Evolutionary conservation across 768 basidiomycete species (phyloP).

Genomic region (Naematelia aurantialba): DNA sequence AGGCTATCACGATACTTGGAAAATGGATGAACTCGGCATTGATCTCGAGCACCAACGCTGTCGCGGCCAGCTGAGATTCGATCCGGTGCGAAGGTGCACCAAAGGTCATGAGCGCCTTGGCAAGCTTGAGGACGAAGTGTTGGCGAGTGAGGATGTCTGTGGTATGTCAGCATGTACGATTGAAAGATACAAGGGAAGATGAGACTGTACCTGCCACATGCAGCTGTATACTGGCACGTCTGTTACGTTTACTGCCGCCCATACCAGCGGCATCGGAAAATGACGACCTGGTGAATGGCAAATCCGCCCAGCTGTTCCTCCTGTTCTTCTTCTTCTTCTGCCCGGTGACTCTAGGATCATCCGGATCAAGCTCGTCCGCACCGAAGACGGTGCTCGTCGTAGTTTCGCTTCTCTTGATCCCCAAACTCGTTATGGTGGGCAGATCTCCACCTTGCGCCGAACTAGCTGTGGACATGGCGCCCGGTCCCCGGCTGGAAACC

Average conservation of each 20-base stretch:
- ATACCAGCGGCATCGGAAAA: conserved; percentile 2
- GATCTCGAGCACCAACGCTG: conserved; percentile 41
- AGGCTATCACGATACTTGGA: conserved; percentile 43
- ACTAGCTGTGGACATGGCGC: not conserved
- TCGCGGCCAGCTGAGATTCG: conserved; percentile 44
- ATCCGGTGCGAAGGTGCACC: conserved; percentile 41
- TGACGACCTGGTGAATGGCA: conserved; percentile 15
- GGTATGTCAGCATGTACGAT: not conserved
- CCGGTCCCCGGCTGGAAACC: conserved; percentile 11
- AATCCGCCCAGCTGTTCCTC: conserved; percentile 21
- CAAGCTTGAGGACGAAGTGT: conserved; percentile 38
- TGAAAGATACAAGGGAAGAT: not conserved
- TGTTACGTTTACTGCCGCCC: conserved; percentile 9
- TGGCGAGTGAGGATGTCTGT: conserved; percentile 30
- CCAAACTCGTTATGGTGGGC: conserved; percentile 33
- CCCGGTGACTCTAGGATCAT: conserved; percentile 69
- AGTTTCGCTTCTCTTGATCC: conserved; percentile 19
- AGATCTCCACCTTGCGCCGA: conserved; percentile 12
- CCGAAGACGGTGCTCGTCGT: conserved; percentile 14
- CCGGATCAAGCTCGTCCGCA: conserved; percentile 57
- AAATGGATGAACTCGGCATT: conserved; percentile 48
- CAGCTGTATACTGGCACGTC: conserved; percentile 33
- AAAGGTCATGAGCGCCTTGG: conserved; percentile 38
- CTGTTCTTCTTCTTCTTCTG: conserved; percentile 51
- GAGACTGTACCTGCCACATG: conserved; percentile 40